phyloP scores from a whole-genome alignment of 2,329 filamentous ascomycete genomes.

The Huntiella moniliformis region DNA sequence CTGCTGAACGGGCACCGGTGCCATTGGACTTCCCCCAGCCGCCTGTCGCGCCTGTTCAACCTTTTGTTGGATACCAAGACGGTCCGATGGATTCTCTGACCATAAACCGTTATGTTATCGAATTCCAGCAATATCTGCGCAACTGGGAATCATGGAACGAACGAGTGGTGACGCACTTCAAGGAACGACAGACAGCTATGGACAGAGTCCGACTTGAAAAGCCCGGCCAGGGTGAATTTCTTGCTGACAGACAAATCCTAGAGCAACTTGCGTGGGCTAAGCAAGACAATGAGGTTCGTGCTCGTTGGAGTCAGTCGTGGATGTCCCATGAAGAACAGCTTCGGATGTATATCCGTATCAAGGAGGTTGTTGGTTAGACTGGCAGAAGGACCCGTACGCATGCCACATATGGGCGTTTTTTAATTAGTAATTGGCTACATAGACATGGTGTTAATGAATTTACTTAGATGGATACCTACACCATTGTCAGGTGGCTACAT shows the following conservation, averaged over 20 bases:
- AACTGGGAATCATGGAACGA: constrained; percentile 24
- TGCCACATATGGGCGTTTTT: no score
- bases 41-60: constrained; percentile 31
- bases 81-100: background rate
- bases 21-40: constrained; percentile 27
- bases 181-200: constrained; percentile 29
- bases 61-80: constrained; percentile 2
- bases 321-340: constrained; percentile 41
- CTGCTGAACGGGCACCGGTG: constrained; percentile 18
- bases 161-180: constrained; percentile 36
- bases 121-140: constrained; percentile 9
- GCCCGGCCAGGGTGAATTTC: constrained; percentile 27
- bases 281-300: constrained; percentile 45
- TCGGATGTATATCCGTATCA: constrained; percentile 34
- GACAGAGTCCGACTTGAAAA: constrained; percentile 25
- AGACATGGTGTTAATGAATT: no score
- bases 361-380: constrained; percentile 13
- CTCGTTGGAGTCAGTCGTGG: constrained; percentile 40
- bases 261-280: constrained; percentile 42
- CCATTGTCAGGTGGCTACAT: no score
- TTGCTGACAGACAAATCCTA: constrained; percentile 13
- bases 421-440: no score
- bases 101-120: background rate
- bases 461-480: no score
- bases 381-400: no score